These are phyloP conservation scores for Tolypocladium ovalisporum DNA, from an alignment of 2,329 filamentous ascomycete species.

Conservation along the genomic window DNA sequence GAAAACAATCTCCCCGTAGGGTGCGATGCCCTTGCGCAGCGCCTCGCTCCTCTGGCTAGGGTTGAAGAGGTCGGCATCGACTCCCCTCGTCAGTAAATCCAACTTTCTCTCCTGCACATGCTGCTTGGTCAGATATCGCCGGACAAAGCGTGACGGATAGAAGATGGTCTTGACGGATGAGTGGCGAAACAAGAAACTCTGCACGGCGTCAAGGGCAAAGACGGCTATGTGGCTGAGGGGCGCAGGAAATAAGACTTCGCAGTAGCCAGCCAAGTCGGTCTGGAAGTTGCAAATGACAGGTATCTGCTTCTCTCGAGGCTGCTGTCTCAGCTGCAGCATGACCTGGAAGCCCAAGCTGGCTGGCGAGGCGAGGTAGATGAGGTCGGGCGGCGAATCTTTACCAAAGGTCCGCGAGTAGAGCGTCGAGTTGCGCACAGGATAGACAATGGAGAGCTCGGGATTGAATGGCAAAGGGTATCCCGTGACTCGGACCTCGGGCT, in stretches of 20 bases:
- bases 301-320: slow-evolving; percentile 40
- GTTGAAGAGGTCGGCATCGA: slow-evolving; percentile 52
- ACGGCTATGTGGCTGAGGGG: slow-evolving; percentile 51
- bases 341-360: slow-evolving; percentile 62
- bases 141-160: slow-evolving; percentile 55
- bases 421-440: slow-evolving; percentile 53
- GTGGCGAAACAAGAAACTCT: slow-evolving; percentile 56
- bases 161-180: slow-evolving; percentile 53
- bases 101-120: slow-evolving; percentile 46
- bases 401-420: slow-evolving; percentile 51
- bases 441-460: slow-evolving; percentile 58
- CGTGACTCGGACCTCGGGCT: slow-evolving; percentile 45
- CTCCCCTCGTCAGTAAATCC: slow-evolving; percentile 51
- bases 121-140: slow-evolving; percentile 46
- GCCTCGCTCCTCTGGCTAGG: slow-evolving; percentile 39
- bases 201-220: slow-evolving; percentile 49
- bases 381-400: slow-evolving; percentile 38
- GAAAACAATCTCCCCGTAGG: slow-evolving; percentile 52
- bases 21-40: slow-evolving; percentile 44
- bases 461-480: slow-evolving; percentile 62
- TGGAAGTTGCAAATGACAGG: slow-evolving; percentile 60
- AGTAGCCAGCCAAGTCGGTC: slow-evolving; percentile 60
- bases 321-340: slow-evolving; percentile 55
- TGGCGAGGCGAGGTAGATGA: slow-evolving; percentile 60
- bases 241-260: slow-evolving; percentile 55